Base-by-base conservation (phyloP, 1,284 basidiomycete species). In the Irpex sp. region DNA sequence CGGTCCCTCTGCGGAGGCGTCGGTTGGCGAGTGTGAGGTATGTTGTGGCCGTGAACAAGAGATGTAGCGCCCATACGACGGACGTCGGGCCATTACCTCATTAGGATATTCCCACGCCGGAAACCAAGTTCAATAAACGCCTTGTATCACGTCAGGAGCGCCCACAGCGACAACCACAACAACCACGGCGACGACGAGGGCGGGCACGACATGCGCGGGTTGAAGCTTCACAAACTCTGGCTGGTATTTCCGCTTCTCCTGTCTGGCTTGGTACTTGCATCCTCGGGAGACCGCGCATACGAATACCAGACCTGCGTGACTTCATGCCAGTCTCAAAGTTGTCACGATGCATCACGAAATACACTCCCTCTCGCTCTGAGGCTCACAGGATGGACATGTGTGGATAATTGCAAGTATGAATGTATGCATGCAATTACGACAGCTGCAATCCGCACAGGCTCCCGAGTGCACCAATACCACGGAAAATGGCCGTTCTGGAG, bases 401-500 rank as follows among this genome's bases (percentile, higher is more conserved):
- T 76, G 11, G 93, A 94, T 69, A 84, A 98, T 75, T 98, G 96
- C 82, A 87, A 87, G 71, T 98, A 99, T 72, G 77, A 77, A 17
- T 99, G 97, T 78, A 93, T 92, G 81, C 95, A 97, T 71, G 75
- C 81, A 58, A 82, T 97, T 61, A 97, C 95, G 13, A 82, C 87
- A 65, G 76, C 81, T 21, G 85, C 88, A 26, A 71, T 87, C 13
- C 59, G 69, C 46, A 69, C 68, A 3, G 82, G 77, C 13, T 72
- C 63, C 68, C 76, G 46, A 35, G 77, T 91, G 19, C 82, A 92
- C 60, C 95, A 97, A 71, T 98, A 93, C 75, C 87, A 95, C 70
- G 97, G 97, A 26, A 99, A 99, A 79, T 99, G 97, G 96, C 93
- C 95, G 0, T 98, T 98, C 75, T 90, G 89, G 84, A 83, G 95